Evolutionary conservation across 192 early-diverging fungal genomes (phyloP).

Genomic region (Thamnidium elegans): DNA sequence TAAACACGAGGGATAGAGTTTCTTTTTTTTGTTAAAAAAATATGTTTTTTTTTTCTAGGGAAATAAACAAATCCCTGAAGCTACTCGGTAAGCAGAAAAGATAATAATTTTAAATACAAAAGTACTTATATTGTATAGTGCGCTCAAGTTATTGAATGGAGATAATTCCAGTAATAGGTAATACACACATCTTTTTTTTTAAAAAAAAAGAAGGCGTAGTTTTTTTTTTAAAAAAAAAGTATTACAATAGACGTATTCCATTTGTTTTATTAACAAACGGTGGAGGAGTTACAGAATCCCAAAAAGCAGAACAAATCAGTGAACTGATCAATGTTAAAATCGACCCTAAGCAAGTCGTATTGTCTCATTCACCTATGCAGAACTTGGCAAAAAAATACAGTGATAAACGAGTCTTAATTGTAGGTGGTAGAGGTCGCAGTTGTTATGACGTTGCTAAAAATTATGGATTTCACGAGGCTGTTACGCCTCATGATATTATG

Average conservation of each 20-base stretch:
- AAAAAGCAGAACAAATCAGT: conserved; percentile 69
- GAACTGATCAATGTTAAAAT: conserved; percentile 54
- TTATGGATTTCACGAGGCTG: conserved; percentile 70
- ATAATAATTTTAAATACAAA: neutral
- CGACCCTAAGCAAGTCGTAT: conserved; percentile 61
- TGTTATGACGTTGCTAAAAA: conserved; percentile 62
- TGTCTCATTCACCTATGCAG: conserved; percentile 88
- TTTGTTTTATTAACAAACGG: conserved; percentile 88
- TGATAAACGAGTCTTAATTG: conserved; percentile 64
- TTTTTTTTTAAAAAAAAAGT: conserved; percentile 6
- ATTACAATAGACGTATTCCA: conserved; percentile 53
- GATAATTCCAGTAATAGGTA: conserved; percentile 45
- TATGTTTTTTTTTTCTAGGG: conserved; percentile 42
- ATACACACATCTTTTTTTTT: no score
- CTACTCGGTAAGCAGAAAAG: conserved; percentile 34
- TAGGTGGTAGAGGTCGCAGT: conserved; percentile 61
- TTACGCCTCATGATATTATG: conserved; percentile 66
- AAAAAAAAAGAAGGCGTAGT: no score
- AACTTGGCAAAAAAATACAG: conserved; percentile 57
- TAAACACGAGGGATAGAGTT: neutral
- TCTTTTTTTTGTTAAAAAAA: neutral
- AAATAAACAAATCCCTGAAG: conserved; percentile 62
- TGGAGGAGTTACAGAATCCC: conserved; percentile 73
- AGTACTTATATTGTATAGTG: conserved; percentile 28
- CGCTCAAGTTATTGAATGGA: conserved; percentile 65